A percentile compares a stretch with the other conserved stretches of the same genome.
Evolutionary conservation across 305 asterid genomes (phyloP).

Genomic region (Coffea humblotiana): DNA sequence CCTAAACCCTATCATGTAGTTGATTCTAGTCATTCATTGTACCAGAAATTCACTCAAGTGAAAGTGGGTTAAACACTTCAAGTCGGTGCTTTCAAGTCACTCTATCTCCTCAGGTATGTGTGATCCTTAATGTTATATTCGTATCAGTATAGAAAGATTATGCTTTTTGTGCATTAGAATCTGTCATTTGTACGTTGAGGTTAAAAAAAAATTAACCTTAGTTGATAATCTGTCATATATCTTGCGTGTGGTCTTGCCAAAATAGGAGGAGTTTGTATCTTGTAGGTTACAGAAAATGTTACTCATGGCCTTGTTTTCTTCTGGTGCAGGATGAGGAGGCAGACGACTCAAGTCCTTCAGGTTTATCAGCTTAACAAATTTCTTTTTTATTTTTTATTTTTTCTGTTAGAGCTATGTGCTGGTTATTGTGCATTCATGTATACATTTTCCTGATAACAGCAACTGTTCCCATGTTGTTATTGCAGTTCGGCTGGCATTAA

Average conservation of each 20-base stretch:
- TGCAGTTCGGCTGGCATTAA: slow-evolving; percentile 74
- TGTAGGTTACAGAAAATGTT: not conserved
- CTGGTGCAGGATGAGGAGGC: slow-evolving; percentile 67
- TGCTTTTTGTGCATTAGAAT: not conserved
- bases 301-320: slow-evolving; percentile 20
- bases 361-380: slow-evolving; percentile 31
- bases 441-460: slow-evolving; percentile 23
- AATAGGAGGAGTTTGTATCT: not conserved
- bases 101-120: slow-evolving; percentile 70
- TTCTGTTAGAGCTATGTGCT: slow-evolving; percentile 24
- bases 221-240: not conserved
- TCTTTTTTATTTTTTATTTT: not conserved
- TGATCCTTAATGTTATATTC: slow-evolving; percentile 11
- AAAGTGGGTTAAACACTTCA: slow-evolving; percentile 84
- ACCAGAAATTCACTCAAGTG: slow-evolving; percentile 88
- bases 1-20: slow-evolving; percentile 31
- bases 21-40: slow-evolving; percentile 39
- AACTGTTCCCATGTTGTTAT: slow-evolving; percentile 20
- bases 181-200: not conserved
- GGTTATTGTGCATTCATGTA: slow-evolving; percentile 14
- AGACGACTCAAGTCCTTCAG: slow-evolving; percentile 59
- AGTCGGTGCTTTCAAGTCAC: slow-evolving; percentile 73
- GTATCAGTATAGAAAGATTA: not conserved
- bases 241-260: not conserved
- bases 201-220: not conserved